A percentile compares a stretch with the other conserved stretches of the same genome.
phyloP scores from a whole-genome alignment of 345 rosid genomes.

The Camelina hispida region DNA sequence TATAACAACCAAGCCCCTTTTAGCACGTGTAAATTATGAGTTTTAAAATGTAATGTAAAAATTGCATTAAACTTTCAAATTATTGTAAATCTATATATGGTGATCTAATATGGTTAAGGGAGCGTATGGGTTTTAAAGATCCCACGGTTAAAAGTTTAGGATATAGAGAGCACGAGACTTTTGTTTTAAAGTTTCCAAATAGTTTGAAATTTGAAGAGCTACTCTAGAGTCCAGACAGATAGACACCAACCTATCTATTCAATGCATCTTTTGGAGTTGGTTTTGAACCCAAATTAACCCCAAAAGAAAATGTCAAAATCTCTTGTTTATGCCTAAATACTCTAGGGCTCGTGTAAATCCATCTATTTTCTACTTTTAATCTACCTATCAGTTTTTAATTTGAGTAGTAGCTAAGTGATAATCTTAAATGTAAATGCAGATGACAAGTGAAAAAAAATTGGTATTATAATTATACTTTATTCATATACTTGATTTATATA shows the following conservation, averaged over 20 bases:
- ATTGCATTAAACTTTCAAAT: background rate
- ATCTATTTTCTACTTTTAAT: background rate
- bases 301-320: too few species aligned
- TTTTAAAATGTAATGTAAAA: too few species aligned
- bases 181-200: background rate
- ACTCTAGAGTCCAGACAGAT: slow-evolving; percentile 15
- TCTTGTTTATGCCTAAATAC: background rate
- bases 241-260: slow-evolving; percentile 3
- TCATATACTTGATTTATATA: background rate
- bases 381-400: background rate
- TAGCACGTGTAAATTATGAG: background rate
- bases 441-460: background rate
- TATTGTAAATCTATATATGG: background rate
- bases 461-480: background rate
- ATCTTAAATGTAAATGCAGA: background rate
- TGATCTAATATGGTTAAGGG: background rate
- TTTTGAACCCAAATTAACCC: slow-evolving; percentile 6
- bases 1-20: background rate
- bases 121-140: background rate
- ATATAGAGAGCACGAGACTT: too few species aligned
- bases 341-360: background rate
- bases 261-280: slow-evolving; percentile 5
- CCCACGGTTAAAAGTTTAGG: background rate
- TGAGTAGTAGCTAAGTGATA: background rate
- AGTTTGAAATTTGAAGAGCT: slow-evolving; percentile 19